Evolutionary conservation across 192 early-diverging fungal genomes (phyloP).

Genomic region (Coemansia sp.): DNA sequence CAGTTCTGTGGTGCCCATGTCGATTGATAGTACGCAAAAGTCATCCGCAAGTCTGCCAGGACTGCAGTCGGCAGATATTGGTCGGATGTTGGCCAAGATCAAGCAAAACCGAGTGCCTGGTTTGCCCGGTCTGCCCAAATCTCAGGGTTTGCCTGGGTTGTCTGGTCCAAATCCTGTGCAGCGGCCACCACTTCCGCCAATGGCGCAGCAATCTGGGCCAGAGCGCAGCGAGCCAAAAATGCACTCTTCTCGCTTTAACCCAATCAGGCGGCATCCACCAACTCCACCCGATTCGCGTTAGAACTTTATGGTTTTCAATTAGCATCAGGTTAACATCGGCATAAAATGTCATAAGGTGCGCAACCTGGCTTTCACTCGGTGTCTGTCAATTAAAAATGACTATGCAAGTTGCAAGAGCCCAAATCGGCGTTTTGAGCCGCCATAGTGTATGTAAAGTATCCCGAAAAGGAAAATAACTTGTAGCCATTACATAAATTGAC

Average conservation of each 20-base stretch:
- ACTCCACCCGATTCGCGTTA: background rate
- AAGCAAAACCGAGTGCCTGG: conserved; percentile 23
- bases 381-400: no score
- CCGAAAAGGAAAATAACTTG: no score
- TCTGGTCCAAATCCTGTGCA: background rate
- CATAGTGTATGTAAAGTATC: no score
- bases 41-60: conserved; percentile 25
- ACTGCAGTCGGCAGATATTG: conserved; percentile 30
- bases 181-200: background rate
- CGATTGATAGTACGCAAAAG: background rate
- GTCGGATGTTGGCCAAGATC: conserved; percentile 42
- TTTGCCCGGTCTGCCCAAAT: conserved; percentile 16
- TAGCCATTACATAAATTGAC: no score
- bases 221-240: background rate
- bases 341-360: no score
- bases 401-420: no score
- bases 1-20: background rate
- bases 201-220: background rate
- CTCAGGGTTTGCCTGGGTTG: background rate
- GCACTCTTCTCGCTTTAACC: background rate
- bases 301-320: background rate
- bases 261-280: background rate
- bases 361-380: no score
- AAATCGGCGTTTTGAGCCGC: no score
- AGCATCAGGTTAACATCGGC: no score